Evolutionary conservation across 2,329 filamentous ascomycete species (phyloP), one percentile per base, ranked within the genome.

Genomic region (Epichloe festucae): DNA sequence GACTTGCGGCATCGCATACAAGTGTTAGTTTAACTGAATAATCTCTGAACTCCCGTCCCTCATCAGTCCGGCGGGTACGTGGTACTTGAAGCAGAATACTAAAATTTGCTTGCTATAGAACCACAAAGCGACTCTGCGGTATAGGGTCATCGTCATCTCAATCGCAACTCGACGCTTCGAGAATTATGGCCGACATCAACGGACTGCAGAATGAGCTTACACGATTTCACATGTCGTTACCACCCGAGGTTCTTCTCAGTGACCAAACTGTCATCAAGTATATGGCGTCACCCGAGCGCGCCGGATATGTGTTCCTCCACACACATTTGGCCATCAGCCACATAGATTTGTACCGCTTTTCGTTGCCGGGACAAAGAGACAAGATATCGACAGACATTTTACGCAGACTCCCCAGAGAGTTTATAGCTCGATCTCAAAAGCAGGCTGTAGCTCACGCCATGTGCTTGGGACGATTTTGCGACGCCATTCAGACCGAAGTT

Each of bases 361-460:
- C 65, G 14, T 56, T 71, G 6, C 68, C 68, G 0, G 65, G 65
- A 0, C 58, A 68, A 1, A 57, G 62, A 14, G 66, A 67, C 23
- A 62, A 63, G 39, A 59, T 62, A 0, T 61, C 62, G 4, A 53
- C 61, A 10, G 65, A 68, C 4, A 55, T 70, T 7, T 56, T 67
- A 4, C 60, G 59, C 31, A 63, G 63, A 51, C 58, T 71, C 2
- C 69, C 69, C 1, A 51, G 50, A 3, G 65, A 68, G 34, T 71
- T 71, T 49, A 55, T 70, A 3, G 52, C 59, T 3, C 62, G 63
- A 46, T 68, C 64, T 1, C 67, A 67, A 49, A 69, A 66, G 46
- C 68, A 71, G 48, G 67, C 67, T 1, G 63, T 70, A 3, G 67
- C 65, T 2, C 68, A 69, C 49, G 63, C 68, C 34, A 60, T 70